Evolutionary conservation across 352 stramenopile genomes (phyloP).

Genomic region (Pythium utonaiense): DNA sequence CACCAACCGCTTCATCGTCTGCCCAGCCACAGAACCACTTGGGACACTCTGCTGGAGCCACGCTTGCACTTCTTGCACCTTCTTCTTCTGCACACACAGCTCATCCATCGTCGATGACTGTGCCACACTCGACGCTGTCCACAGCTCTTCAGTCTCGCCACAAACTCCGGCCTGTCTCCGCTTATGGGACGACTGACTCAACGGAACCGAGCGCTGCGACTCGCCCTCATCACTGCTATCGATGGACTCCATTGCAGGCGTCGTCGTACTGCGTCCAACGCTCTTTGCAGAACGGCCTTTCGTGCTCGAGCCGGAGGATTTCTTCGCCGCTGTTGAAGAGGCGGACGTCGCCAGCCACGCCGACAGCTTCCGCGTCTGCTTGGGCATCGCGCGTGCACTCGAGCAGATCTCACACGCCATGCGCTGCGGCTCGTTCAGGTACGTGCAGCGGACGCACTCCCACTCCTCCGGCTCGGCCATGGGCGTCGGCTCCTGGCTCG

Average conservation of each 20-base stretch:
- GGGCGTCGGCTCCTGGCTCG: background rate
- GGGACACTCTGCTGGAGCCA: conserved; percentile 38
- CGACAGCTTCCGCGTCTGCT: conserved; percentile 19
- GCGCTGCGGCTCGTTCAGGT: conserved; percentile 21
- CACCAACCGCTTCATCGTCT: conserved; percentile 50
- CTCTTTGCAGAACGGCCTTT: conserved; percentile 17
- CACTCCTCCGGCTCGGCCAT: conserved; percentile 17
- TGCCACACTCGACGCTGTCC: conserved; percentile 44
- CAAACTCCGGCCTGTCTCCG: background rate
- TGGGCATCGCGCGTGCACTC: background rate
- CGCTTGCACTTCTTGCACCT: conserved; percentile 62
- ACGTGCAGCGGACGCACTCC: conserved; percentile 31
- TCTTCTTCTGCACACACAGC: conserved; percentile 82
- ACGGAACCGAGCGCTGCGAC: background rate
- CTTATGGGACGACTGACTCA: background rate
- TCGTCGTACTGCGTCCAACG: conserved; percentile 34
- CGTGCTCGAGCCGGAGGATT: background rate
- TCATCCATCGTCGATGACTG: conserved; percentile 41
- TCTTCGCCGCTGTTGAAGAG: background rate
- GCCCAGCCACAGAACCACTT: background rate
- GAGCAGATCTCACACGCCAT: conserved; percentile 24
- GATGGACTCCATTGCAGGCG: conserved; percentile 26
- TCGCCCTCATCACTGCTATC: conserved; percentile 28
- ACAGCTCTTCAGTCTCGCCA: conserved; percentile 25
- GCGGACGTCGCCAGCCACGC: conserved; percentile 15